These are phyloP conservation scores for Cyberlindnera subsufficiens DNA, from an alignment of 805 yeast species.

Conservation along the genomic window DNA sequence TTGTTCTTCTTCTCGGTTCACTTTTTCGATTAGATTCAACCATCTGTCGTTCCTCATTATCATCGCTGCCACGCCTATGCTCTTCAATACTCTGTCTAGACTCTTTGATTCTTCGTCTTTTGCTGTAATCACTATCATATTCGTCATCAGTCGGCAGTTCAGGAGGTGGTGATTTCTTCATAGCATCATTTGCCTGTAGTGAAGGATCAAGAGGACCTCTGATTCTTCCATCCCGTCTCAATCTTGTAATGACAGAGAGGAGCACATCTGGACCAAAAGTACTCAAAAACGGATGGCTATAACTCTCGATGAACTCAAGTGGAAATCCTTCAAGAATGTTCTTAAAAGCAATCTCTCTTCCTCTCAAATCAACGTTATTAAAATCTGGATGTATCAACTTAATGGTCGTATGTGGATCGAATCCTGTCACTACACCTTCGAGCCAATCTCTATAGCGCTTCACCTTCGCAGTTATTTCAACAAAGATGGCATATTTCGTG, in stretches of 20 bases:
- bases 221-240: background rate
- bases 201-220: background rate
- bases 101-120: background rate
- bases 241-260: background rate
- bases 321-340: constrained; percentile 7
- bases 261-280: background rate
- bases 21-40: too few relatives aligned
- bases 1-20: too few relatives aligned
- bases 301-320: background rate
- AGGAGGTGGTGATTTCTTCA: background rate
- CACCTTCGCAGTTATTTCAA: constrained; percentile 5
- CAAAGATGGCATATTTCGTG: constrained; percentile 7
- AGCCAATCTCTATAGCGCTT: constrained; percentile 4
- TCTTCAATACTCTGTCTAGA: too few relatives aligned
- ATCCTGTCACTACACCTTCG: constrained; percentile 3
- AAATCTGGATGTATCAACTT: background rate
- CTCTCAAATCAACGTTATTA: background rate
- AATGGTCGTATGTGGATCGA: background rate
- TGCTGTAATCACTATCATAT: background rate
- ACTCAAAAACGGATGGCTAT: background rate
- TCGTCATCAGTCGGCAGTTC: background rate
- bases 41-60: too few relatives aligned
- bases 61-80: too few relatives aligned
- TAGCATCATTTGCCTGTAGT: too few relatives aligned
- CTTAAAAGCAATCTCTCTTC: background rate